These are phyloP conservation scores for Harringtonia lauricola DNA, from an alignment of 2,329 filamentous ascomycete genomes.

Conservation along the genomic window DNA sequence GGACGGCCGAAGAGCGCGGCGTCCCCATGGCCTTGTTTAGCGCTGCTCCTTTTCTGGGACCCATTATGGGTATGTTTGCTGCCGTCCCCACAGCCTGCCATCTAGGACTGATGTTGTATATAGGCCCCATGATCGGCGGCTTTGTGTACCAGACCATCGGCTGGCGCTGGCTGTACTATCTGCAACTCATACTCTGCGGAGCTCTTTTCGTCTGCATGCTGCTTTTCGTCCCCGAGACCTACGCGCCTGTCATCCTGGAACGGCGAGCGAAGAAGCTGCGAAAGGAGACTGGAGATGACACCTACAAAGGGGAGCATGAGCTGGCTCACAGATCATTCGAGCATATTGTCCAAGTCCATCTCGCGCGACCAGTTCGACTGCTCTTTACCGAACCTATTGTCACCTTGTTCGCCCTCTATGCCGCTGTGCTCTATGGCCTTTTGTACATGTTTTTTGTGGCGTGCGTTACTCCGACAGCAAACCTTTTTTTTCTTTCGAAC, in stretches of 20 bases:
- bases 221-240: slow-evolving; percentile 17
- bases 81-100: background rate
- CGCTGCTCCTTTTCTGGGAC: slow-evolving; percentile 31
- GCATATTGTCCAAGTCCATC: slow-evolving; percentile 53
- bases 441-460: slow-evolving; percentile 45
- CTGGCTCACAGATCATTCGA: slow-evolving; percentile 44
- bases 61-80: slow-evolving; percentile 25
- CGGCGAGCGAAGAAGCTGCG: slow-evolving; percentile 39
- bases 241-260: slow-evolving; percentile 34
- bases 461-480: slow-evolving; percentile 29
- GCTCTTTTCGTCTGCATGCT: slow-evolving; percentile 12
- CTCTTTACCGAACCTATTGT: slow-evolving; percentile 62
- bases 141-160: slow-evolving; percentile 8
- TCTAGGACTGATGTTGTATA: background rate
- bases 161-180: slow-evolving; percentile 10
- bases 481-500: background rate
- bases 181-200: slow-evolving; percentile 3
- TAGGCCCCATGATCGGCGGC: background rate
- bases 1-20: slow-evolving; percentile 43
- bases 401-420: slow-evolving; percentile 23
- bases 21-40: slow-evolving; percentile 40
- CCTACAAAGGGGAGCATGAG: slow-evolving; percentile 34
- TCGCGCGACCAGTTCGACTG: slow-evolving; percentile 62
- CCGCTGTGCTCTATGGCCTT: slow-evolving; percentile 43
- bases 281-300: slow-evolving; percentile 24